A percentile compares a stretch with the other conserved stretches of the same genome.
Conservation (phyloP, 371 early-diverging fungal genomes). For the Syncephalastrum monosporum region DNA sequence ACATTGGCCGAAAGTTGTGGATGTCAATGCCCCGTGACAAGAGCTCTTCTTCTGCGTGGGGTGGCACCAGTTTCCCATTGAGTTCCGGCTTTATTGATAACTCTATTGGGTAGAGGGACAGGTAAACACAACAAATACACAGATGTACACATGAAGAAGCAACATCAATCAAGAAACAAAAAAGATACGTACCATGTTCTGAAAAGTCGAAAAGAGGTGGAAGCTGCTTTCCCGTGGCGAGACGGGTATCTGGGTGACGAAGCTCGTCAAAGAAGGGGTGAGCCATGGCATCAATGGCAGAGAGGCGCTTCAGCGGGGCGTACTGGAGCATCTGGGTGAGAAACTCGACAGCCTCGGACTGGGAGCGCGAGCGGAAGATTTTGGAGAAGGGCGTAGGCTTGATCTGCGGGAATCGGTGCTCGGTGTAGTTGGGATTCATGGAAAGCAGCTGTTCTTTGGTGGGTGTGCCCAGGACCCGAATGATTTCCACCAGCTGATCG, state of each 20-base stretch:
- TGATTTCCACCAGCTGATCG: conserved; percentile 99
- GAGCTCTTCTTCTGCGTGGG: conserved; percentile 55
- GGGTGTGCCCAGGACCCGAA: conserved; percentile 99
- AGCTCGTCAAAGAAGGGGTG: conserved; percentile 98
- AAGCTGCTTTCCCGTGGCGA: conserved; percentile 78
- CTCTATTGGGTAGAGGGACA: conserved; percentile 20
- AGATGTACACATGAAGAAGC: neutral
- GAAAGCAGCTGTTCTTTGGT: conserved; percentile 91
- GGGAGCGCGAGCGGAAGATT: conserved; percentile 83
- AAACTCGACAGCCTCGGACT: conserved; percentile 88
- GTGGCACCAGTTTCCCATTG: conserved; percentile 59
- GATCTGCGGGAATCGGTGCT: conserved; percentile 98
- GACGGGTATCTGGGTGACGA: conserved; percentile 77
- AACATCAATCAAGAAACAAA: neutral
- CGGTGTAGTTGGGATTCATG: conserved; percentile 97
- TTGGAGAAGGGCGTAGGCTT: conserved; percentile 89
- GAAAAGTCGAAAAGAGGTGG: conserved; percentile 93
- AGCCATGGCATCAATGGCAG: conserved; percentile 92
- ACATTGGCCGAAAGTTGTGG: conserved; percentile 42
- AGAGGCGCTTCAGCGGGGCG: conserved; percentile 88
- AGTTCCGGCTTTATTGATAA: conserved; percentile 55
- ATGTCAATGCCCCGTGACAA: conserved; percentile 48
- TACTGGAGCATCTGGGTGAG: conserved; percentile 90
- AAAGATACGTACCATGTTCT: conserved; percentile 59
- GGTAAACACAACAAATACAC: neutral